phyloP scores from a whole-genome alignment of 2,329 filamentous ascomycete species.

The Helotiales sp. region DNA sequence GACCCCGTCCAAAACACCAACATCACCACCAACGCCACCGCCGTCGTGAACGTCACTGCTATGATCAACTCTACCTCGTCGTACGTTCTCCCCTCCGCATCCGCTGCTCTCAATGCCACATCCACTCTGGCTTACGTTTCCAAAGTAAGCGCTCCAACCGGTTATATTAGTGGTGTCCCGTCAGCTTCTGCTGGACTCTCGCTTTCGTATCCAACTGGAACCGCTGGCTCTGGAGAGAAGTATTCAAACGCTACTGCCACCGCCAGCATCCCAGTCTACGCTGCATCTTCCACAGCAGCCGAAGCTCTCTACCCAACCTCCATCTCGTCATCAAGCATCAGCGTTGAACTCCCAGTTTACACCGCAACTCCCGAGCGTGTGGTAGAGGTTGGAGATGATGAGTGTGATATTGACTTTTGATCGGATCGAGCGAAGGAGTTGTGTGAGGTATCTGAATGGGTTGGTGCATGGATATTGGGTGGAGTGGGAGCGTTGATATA shows the following conservation, averaged over 20 bases:
- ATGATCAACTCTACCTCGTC: neutral
- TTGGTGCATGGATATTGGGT: too few relatives aligned
- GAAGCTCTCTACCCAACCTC: too few relatives aligned
- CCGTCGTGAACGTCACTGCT: neutral
- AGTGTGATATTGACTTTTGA: too few relatives aligned
- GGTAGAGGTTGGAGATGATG: too few relatives aligned
- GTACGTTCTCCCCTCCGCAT: neutral
- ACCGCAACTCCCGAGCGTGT: too few relatives aligned
- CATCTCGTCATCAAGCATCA: neutral
- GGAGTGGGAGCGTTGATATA: too few relatives aligned
- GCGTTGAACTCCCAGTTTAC: too few relatives aligned
- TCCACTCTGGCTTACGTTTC: neutral
- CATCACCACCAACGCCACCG: slow-evolving; percentile 5
- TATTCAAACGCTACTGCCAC: neutral
- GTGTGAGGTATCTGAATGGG: too few relatives aligned
- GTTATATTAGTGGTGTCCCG: neutral
- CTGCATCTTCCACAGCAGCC: neutral
- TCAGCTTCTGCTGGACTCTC: neutral
- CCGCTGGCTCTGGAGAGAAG: too few relatives aligned
- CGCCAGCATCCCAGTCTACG: neutral
- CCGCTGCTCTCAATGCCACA: neutral
- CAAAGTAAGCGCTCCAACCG: neutral
- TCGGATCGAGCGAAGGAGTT: too few relatives aligned
- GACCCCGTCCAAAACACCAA: slow-evolving; percentile 2
- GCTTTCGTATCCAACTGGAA: neutral